A percentile compares a stretch with the other conserved stretches of the same genome.
phyloP scores from a whole-genome alignment of 345 rosid species.

The Gossypioides kirkii region DNA sequence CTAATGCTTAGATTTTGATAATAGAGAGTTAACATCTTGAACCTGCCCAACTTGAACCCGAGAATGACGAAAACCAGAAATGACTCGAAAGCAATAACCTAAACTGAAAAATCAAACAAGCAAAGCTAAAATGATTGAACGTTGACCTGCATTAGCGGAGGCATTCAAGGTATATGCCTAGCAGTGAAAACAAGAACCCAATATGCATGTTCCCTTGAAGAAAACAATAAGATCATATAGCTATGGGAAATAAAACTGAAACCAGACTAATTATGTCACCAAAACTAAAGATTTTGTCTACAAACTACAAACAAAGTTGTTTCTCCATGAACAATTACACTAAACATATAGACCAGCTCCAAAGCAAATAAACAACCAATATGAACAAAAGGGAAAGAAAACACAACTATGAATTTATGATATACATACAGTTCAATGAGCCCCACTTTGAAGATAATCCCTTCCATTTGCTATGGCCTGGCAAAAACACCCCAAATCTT shows the following conservation, averaged over 20 bases:
- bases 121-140: not conserved
- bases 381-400: conserved; percentile 35
- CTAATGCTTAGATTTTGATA: not conserved
- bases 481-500: conserved; percentile 83
- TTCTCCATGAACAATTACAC: conserved; percentile 15
- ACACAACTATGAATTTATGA: conserved; percentile 17
- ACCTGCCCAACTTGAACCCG: no score
- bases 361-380: conserved; percentile 22
- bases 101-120: not conserved
- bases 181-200: not conserved
- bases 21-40: not conserved
- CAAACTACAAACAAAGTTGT: conserved; percentile 10
- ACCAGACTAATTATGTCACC: conserved; percentile 27
- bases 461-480: conserved; percentile 33
- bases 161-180: not conserved
- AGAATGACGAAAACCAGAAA: no score
- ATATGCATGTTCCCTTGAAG: not conserved
- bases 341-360: conserved; percentile 20
- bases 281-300: conserved; percentile 29
- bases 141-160: not conserved
- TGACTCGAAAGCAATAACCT: not conserved
- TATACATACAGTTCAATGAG: conserved; percentile 36
- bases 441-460: not conserved
- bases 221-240: not conserved
- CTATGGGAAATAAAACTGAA: conserved; percentile 14